Percentiles rank a stretch among this genome's conserved stretches.
Conservation (phyloP, 225 moss, liverwort and hornwort genomes). For the Pleurozium schreberi region DNA sequence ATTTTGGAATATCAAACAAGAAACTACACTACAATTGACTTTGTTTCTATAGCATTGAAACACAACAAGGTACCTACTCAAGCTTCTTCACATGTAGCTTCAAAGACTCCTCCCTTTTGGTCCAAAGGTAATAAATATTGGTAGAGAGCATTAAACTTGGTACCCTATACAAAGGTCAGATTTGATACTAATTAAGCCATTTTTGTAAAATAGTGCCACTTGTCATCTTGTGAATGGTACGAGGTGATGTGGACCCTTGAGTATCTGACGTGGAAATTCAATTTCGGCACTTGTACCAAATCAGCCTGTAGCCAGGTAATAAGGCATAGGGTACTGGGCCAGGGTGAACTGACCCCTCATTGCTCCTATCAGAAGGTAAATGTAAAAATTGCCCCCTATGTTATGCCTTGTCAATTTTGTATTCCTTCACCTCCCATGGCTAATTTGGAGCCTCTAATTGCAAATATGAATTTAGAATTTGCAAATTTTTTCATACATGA, state of each 20-base stretch:
- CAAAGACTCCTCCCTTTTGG: not conserved
- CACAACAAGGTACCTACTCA: rapidly evolving
- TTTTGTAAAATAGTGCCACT: no score
- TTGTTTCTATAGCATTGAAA: not conserved
- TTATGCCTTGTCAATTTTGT: no score
- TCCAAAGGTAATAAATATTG: not conserved
- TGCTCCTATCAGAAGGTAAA: no score
- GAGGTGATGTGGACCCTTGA: not conserved
- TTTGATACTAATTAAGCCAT: not conserved
- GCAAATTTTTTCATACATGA: no score
- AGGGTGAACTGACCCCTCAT: no score
- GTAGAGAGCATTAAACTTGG: not conserved
- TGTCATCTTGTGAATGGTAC: not conserved
- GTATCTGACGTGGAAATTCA: not conserved
- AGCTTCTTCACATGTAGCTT: not conserved
- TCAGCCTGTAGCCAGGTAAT: not conserved
- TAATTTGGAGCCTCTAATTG: no score
- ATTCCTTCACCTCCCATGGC: no score
- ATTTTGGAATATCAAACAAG: not conserved
- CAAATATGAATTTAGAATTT: no score
- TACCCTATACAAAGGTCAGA: not conserved
- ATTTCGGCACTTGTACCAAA: not conserved
- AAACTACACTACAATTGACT: not conserved
- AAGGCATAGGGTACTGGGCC: no score
- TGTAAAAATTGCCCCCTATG: no score